Base-by-base conservation (phyloP, 768 basidiomycete genomes). In the Cystoderma amianthinum region DNA sequence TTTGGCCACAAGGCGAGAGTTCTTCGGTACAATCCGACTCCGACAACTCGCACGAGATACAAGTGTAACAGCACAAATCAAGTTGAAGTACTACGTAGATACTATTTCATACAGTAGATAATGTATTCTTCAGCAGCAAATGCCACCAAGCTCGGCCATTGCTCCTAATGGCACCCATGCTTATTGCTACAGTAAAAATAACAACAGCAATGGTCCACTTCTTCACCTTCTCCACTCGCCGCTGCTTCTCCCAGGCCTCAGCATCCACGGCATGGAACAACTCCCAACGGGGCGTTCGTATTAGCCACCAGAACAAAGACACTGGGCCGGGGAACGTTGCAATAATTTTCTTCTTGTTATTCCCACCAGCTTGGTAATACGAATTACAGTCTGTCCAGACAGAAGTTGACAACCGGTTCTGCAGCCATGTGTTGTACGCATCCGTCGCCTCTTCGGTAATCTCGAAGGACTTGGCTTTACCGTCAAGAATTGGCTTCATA, bases 271-370 rank as follows among this genome's bases (percentile, higher is more conserved):
- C 61, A 23, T 52, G 53, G 53, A 71, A 79, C 32, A 66, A 52
- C 15, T 60, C 54, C 72, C 71, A 78, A 21, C 51, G 50, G 5
- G 68, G 68, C 19, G 44, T 52, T 18, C 69, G 65, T 34, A 57
- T 57, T 34, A 72, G 56, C 73, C 74, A 76, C 76, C 76, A 78
- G 49, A 75, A 72, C 22, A 72, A 54, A 7, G 57, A 42, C 35
- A 72, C 65, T 6, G 71, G 66, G 10, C 79, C 79, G 32, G 78
- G 79, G 56, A 78, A 80, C 9, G 65, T 73, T 12, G 65, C 67
- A 20, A 71, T 46, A 36, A 71, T 68, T 49, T 67, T 70, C 9
- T 63, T 65, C 51, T 63, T 50, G 45, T 61, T 59, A 46, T 64
- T 39, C 25, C 57, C 45, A 11, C 59, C 63, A 34, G 56, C 60